Evolutionary conservation across 768 basidiomycete species (phyloP).

Genomic region (Lactarius trivialis): DNA sequence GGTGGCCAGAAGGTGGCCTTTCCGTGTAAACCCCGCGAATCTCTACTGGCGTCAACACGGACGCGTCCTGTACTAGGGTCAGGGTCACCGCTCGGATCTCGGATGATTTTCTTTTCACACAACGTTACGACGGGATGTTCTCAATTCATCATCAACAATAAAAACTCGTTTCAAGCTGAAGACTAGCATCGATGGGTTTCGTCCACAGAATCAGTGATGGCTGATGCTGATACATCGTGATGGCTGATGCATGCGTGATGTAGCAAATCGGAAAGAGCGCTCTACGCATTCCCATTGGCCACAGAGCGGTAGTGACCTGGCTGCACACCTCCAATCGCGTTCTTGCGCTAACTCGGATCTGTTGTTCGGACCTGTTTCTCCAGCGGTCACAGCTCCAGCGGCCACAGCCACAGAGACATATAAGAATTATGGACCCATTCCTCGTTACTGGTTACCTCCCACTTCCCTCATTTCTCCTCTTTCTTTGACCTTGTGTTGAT

Average conservation of each 20-base stretch:
- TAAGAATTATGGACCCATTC: not conserved
- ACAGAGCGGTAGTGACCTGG: not conserved
- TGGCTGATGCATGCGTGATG: not conserved
- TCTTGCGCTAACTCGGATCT: not conserved
- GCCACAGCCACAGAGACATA: not conserved
- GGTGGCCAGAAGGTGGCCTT: not conserved
- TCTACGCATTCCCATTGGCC: not conserved
- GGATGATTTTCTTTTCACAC: not conserved
- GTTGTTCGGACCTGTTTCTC: not conserved
- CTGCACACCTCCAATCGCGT: not conserved
- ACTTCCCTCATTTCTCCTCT: not conserved
- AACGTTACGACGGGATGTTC: not conserved
- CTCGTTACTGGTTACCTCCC: not conserved
- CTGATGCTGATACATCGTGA: not conserved
- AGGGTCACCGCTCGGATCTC: not conserved
- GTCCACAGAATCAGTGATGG: not conserved
- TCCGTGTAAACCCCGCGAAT: too few relatives aligned
- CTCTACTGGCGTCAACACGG: not conserved
- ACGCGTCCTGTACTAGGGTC: not conserved
- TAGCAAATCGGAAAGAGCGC: not conserved
- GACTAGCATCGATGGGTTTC: not conserved
- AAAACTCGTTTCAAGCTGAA: not conserved
- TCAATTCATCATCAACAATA: not conserved
- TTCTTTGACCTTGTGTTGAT: slow-evolving; percentile 19
- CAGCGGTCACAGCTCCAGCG: too few relatives aligned